phyloP scores from a whole-genome alignment of 2,329 filamentous ascomycete species.

The Talaromyces rugulosus region DNA sequence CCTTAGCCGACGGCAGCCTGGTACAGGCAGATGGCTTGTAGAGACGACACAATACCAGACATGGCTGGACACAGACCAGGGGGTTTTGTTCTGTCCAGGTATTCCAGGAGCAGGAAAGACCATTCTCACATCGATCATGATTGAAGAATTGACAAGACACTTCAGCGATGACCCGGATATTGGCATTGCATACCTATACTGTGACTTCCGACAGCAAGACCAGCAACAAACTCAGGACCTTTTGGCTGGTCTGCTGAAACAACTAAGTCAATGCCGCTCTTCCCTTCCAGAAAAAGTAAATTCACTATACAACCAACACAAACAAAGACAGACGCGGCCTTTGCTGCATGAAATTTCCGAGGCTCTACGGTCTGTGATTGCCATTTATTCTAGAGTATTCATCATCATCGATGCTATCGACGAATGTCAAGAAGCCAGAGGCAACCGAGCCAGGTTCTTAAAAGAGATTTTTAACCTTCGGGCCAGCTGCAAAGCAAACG shows the following conservation, averaged over 20 bases:
- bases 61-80: conserved; percentile 12
- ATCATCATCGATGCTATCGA: conserved; percentile 31
- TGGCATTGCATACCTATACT: conserved; percentile 45
- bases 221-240: conserved; percentile 35
- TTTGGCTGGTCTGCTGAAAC: conserved; percentile 34
- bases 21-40: conserved; percentile 16
- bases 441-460: conserved; percentile 17
- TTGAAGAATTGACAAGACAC: conserved; percentile 34
- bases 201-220: conserved; percentile 34
- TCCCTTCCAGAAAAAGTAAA: conserved; percentile 25
- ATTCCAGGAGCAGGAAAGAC: conserved; percentile 51
- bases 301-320: conserved; percentile 22
- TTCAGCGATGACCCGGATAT: conserved; percentile 17
- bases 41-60: conserved; percentile 11
- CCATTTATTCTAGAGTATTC: conserved; percentile 18
- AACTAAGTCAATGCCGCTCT: conserved; percentile 26
- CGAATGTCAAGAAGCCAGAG: conserved; percentile 18
- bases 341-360: conserved; percentile 20
- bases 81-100: conserved; percentile 45
- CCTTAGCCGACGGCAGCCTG: conserved; percentile 10
- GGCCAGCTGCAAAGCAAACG: conserved; percentile 12
- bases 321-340: conserved; percentile 18
- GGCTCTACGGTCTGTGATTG: conserved; percentile 15
- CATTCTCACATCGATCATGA: conserved; percentile 39
- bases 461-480: conserved; percentile 19